Evolutionary conservation across 768 basidiomycete genomes (phyloP).

Genomic region (Xerocomellus dryophilus): DNA sequence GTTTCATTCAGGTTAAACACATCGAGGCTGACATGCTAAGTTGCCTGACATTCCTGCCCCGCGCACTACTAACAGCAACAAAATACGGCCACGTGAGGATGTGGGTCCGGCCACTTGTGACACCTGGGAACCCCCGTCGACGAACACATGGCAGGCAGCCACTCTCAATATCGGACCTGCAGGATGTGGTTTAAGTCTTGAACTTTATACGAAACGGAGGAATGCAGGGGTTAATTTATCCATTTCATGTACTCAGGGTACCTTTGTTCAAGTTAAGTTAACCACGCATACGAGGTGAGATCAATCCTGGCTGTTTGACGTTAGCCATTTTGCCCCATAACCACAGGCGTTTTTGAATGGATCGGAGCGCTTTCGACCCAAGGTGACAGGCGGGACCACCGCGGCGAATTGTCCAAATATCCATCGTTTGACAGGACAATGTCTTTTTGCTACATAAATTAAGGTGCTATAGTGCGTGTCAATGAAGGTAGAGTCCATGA

Average conservation of each 20-base stretch:
- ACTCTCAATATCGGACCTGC: conserved; percentile 32
- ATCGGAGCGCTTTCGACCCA: neutral
- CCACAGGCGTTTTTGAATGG: neutral
- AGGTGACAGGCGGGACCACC: neutral
- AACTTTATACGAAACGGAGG: neutral
- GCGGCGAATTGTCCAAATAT: neutral
- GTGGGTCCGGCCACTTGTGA: conserved; percentile 76
- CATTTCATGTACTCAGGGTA: neutral
- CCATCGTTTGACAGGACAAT: neutral
- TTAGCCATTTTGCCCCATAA: neutral
- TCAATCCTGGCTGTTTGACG: neutral
- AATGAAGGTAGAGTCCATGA: neutral
- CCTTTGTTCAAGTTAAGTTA: neutral
- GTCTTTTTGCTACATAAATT: neutral
- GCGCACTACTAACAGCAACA: conserved; percentile 74
- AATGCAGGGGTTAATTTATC: conserved; percentile 11
- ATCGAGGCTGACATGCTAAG: conserved; percentile 80
- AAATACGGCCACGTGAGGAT: conserved; percentile 76
- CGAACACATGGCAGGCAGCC: conserved; percentile 30
- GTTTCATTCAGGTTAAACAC: conserved; percentile 59
- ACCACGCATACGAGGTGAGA: neutral
- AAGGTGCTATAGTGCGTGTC: neutral
- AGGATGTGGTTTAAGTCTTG: conserved; percentile 20
- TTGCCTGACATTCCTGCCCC: conserved; percentile 71
- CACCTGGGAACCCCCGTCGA: conserved; percentile 24